These are phyloP conservation scores for Blepharisma japonicum DNA, from an alignment of 73 alveolate genomes.

Conservation along the genomic window DNA sequence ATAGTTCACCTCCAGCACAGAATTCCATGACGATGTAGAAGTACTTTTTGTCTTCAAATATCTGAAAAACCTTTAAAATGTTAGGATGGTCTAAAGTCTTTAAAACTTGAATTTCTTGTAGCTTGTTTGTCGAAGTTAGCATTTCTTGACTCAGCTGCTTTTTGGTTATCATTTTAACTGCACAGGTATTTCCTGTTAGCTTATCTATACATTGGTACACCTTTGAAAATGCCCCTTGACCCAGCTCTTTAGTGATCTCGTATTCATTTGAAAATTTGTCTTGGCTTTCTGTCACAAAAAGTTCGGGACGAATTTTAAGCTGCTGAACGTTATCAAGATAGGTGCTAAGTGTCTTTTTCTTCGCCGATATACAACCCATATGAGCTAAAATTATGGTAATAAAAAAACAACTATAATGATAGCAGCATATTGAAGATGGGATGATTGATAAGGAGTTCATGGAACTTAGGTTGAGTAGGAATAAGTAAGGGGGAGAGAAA, in stretches of 20 bases:
- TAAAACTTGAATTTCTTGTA: constrained; percentile 58
- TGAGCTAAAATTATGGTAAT: too few species aligned
- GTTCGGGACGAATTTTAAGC: background rate
- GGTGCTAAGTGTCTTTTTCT: too few species aligned
- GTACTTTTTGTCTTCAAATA: constrained; percentile 54
- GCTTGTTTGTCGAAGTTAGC: constrained; percentile 14
- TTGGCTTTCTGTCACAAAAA: background rate
- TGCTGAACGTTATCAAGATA: too few species aligned
- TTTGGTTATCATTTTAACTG: constrained; percentile 17
- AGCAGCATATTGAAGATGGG: too few species aligned
- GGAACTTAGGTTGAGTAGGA: too few species aligned
- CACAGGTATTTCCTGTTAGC: background rate
- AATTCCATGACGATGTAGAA: constrained; percentile 67
- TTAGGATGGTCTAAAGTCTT: constrained; percentile 60
- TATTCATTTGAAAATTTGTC: constrained; percentile 1
- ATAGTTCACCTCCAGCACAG: constrained; percentile 60
- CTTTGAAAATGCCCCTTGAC: constrained; percentile 4
- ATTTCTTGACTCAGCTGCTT: background rate
- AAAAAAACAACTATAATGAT: too few species aligned
- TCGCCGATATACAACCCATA: too few species aligned
- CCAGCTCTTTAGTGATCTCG: background rate
- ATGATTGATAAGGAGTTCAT: too few species aligned
- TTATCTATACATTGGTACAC: background rate
- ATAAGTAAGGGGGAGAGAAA: too few species aligned
- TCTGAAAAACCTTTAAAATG: constrained; percentile 57